Evolutionary conservation across 805 yeast genomes (phyloP), one percentile per base, ranked within the genome.

Genomic region (Barnettozyma salicaria): DNA sequence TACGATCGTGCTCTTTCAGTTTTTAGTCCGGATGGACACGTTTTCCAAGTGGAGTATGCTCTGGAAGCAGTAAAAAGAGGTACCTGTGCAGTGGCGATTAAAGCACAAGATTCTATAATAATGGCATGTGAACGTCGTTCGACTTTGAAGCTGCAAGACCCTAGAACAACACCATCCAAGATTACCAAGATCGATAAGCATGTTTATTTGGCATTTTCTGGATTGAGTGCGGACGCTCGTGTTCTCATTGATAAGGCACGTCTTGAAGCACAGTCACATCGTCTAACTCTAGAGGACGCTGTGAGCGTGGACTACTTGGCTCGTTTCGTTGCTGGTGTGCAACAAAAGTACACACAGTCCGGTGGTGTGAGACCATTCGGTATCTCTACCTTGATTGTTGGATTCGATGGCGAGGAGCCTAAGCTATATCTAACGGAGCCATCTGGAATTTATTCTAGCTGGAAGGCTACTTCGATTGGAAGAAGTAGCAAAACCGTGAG

Each of bases 361-460:
- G 98, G 98, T 49, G 98, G 98, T 62, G 96, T 92, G 19, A 77
- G 98, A 63, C 98, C 98, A 16, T 92, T 92, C 60, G 98, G 98
- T 41, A 84, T 92, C 50, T 81, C 96, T 35, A 92, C 97, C 20
- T 68, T 92, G 53, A 84, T 92, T 59, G 96, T 95, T 18, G 98
- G 98, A 1, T 92, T 92, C 54, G 97, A 92, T 65, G 80, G 80
- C 37, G 80, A 81, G 54, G 74, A 70, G 23, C 97, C 97, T 30
- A 80, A 76, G 58, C 72, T 92, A 48, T 92, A 80, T 64, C 94
- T 85, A 61, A 92, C 98, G 10, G 98, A 92, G 61, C 98, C 98
- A 29, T 84, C 95, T 32, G 98, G 98, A 19, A 90, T 92, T 47
- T 90, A 82, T 59, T 85, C 94, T 32, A 95, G 96, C 3, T 92